phyloP scores from a whole-genome alignment of 352 stramenopile species.

The Phytophthora sp. region DNA sequence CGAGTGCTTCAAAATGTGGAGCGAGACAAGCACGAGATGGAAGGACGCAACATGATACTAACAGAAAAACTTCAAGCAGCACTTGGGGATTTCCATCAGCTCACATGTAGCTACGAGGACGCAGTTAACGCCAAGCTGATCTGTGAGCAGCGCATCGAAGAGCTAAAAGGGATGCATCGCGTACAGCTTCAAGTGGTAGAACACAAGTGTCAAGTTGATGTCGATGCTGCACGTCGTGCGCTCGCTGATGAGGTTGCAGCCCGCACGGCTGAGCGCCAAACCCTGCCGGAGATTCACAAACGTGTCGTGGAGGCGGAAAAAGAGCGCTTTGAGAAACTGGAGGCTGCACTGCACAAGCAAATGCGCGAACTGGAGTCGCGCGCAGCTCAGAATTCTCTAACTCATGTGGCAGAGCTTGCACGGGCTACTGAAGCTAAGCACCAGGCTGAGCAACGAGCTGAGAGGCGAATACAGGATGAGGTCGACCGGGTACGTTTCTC shows the following conservation, averaged over 20 bases:
- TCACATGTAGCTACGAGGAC: constrained; percentile 67
- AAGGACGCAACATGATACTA: constrained; percentile 55
- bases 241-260: constrained; percentile 50
- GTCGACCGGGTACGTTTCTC: constrained; percentile 45
- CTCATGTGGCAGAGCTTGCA: constrained; percentile 48
- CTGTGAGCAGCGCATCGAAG: constrained; percentile 60
- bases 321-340: constrained; percentile 70
- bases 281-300: constrained; percentile 65
- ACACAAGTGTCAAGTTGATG: constrained; percentile 65
- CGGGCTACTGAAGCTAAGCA: constrained; percentile 40
- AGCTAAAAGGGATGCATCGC: constrained; percentile 47
- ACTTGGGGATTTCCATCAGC: constrained; percentile 70
- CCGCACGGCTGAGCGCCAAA: constrained; percentile 54
- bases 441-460: constrained; percentile 61
- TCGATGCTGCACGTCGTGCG: constrained; percentile 45
- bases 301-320: constrained; percentile 62
- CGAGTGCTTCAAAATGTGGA: constrained; percentile 34
- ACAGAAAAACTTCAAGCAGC: constrained; percentile 68
- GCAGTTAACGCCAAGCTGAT: constrained; percentile 51
- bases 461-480: constrained; percentile 67
- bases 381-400: constrained; percentile 45
- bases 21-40: constrained; percentile 46
- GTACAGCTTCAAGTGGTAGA: constrained; percentile 64
- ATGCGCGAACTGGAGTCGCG: constrained; percentile 62
- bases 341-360: constrained; percentile 55